phyloP scores from a whole-genome alignment of 73 alveolate species.

The Halteria grandinella region DNA sequence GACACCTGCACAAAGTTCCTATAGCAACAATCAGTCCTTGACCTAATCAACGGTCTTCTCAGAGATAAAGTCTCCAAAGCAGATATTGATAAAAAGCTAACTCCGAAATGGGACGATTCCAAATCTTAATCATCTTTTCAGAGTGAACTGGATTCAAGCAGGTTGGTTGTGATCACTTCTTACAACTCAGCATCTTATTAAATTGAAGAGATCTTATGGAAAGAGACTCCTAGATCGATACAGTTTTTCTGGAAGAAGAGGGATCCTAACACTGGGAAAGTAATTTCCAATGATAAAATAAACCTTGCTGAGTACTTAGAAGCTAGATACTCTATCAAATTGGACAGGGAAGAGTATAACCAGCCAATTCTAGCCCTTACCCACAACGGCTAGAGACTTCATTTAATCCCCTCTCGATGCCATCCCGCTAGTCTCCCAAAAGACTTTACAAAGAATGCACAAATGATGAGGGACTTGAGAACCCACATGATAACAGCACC shows the following conservation, averaged over 20 bases:
- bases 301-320: background rate
- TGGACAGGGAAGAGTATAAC: conserved; percentile 37
- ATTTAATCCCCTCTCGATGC: conserved; percentile 86
- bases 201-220: conserved; percentile 18
- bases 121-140: too few species aligned
- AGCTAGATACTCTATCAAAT: background rate
- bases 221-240: background rate
- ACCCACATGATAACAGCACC: conserved; percentile 23
- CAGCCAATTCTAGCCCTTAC: conserved; percentile 49
- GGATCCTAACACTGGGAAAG: background rate
- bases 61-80: background rate
- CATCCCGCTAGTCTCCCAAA: conserved; percentile 86
- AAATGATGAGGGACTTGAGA: conserved; percentile 21
- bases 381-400: conserved; percentile 48
- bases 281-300: background rate
- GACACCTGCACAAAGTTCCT: conserved; percentile 49
- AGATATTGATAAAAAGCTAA: background rate
- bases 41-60: background rate
- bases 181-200: conserved; percentile 34
- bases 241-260: background rate
- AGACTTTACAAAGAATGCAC: conserved; percentile 62
- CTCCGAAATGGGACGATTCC: conserved; percentile 13
- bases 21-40: background rate
- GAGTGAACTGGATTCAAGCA: background rate
- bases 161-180: conserved; percentile 40